Base-by-base conservation (phyloP, 805 yeast genomes). In the Schizosaccharomyces osmophilus region DNA sequence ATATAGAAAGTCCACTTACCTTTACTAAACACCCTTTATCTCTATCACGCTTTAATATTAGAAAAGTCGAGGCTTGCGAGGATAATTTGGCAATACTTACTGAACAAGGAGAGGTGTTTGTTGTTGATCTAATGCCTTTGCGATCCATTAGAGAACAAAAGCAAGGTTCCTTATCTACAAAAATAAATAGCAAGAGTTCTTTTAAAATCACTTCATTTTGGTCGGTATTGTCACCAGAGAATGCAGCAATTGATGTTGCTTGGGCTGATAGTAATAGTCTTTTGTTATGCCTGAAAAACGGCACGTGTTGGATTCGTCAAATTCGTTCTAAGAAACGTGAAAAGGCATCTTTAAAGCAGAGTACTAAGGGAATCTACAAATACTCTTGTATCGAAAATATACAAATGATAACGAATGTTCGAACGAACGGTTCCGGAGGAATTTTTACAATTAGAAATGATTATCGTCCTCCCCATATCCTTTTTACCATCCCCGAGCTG, bases 371-470 rank as follows among this genome's bases (percentile, higher is more conserved):
- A 61, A 72, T 64, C 42, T 66, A 57, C 67, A 84, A 83, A 68
- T 83, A 82, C 68, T 72, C 73, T 51, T 78, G 79, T 62, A 66
- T 84, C 3, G 78, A 79, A 5, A 71, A 73, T 48, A 64, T 84
- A n/a, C 81, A 82, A 60, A 78, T 78, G 61, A 76, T 82, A n/a
- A 78, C 76, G 13, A 74, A 74, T 60, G 95, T 88, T 2, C 69
- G 78, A 1, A 82, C 90, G 66, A 87, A 84, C 67, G 69, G 73
- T 13, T 85, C 84, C 67, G 72, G 79, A 0, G 82, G 85, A 0
- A 85, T 85, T 71, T 82, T 82, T 0, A 80, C 85, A 58, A 71
- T 85, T 17, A 77, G 83, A 64, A 83, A 82, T 64, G 88, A 84
- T 60, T 67, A 86, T 88, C 68, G 82, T 79, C 51, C 51, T 19